Base-by-base conservation (phyloP, 352 stramenopile species). In the Peronospora destructor region DNA sequence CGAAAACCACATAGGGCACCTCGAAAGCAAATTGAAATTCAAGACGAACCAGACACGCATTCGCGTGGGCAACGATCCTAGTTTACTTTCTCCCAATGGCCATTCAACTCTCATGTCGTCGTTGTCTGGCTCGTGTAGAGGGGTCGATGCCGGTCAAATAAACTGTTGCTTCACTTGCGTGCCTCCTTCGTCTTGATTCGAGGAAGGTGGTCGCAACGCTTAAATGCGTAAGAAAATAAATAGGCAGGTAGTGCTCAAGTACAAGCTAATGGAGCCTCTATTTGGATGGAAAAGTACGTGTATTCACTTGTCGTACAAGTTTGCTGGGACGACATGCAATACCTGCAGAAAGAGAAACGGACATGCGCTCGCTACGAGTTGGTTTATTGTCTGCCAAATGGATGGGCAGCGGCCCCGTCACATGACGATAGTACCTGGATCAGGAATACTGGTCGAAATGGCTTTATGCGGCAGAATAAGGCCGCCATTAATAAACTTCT, bases 351-450 rank as follows among this genome's bases (percentile, higher is more conserved):
- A 28, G 39, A 12, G 14, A 39, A 11, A 39, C 16, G 34, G 7
- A 39, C 34, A 39, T 12, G 36, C 17, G 16, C 36, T 42, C 19
- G 14, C 16, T 26, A 42, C 34, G 17, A 26, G 36, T 3, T 42
- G 8, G 10, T 42, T 14, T 13, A 17, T n/a, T 42, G 17, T 25
- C 16, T 42, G 36, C 36, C 7, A 16, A 26, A 3, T 14, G 12
- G 8, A 36, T 36, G 49, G 23, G 14, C 25, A 14, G 8, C 12
- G 13, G 33, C 25, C 25, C 16, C 16, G 5, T 68, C 56, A 94
- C 84, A 94, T 94, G 69, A 94, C 79, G 53, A 94, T 94, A 33
- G 80, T 94, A 45, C 84, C 84, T 28, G 80, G 78, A 47, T 93
- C 83, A 2, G 77, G 79, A 34, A 90, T 89, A 58, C 76, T 91